Base-by-base conservation (phyloP, 345 rosid species). In the Melaleuca quinquenervia region DNA sequence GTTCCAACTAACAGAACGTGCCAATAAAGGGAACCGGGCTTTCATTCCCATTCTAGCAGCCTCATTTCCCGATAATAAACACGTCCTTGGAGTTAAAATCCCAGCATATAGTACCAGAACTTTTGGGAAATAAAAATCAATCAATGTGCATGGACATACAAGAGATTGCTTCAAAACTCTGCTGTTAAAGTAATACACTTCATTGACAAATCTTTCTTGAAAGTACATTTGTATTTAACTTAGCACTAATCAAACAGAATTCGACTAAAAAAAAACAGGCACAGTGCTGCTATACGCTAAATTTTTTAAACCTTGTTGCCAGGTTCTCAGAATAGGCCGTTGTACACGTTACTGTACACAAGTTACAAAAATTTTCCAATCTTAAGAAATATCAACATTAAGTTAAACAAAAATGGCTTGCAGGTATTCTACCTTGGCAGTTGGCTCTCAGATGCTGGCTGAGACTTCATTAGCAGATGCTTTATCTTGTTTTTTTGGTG, bases 401-500 rank as follows among this genome's bases (percentile, higher is more conserved):
- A 18, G 48, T 32, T 18, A 70, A 32, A 70, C 48, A 70, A 85
- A 74, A 58, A 36, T 74, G 41, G 22, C 52, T 1, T 0, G 3
- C 41, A 5, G 36, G 21, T 41, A 7, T 76, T 32, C 75, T 14
- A 74, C 82, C 49, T 51, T 60, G 5, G 41, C 0, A 0, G 49
- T 41, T 56, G 22, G 86, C 86, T 64, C 75, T 92, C 89, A 94
- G 87, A 92, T 92, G 41, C 92, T 86, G 2, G 95, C 92, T 58
- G 98, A 92, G 83, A 93, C 93, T 95, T 94, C 95, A 84, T 89
- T 91, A 84, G 84, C 87, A 3, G 91, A 74, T 55, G 91, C 55
- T 82, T 92, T 92, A 48, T 94, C 94, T 62, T 89, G 94, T 88
- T 93, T 93, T 90, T 94, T 96, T 27, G 91, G 85, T n/a, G 92